These are phyloP conservation scores for Gentiana straminea DNA, from an alignment of 257 asterid species.

Conservation along the genomic window DNA sequence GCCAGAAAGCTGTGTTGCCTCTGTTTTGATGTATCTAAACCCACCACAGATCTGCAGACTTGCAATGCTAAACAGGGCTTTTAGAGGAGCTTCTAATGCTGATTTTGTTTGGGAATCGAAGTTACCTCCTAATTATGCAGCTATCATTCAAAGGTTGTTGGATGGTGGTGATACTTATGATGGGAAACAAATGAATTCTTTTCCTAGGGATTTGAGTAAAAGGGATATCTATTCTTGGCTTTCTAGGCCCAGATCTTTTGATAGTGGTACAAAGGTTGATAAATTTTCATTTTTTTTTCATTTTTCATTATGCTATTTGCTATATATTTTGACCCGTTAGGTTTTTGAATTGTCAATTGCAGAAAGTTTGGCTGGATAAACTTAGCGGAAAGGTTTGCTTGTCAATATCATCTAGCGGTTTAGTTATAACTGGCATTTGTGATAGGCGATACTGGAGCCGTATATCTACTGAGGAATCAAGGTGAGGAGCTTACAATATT, in stretches of 20 bases:
- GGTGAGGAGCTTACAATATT: constrained; percentile 34
- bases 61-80: constrained; percentile 56
- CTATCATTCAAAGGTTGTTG: constrained; percentile 48
- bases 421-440: constrained; percentile 77
- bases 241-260: constrained; percentile 49
- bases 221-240: constrained; percentile 52
- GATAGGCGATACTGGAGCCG: constrained; percentile 93
- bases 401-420: constrained; percentile 58
- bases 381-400: constrained; percentile 55
- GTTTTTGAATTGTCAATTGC: constrained; percentile 21
- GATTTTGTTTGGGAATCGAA: constrained; percentile 86
- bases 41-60: constrained; percentile 77
- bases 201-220: constrained; percentile 29
- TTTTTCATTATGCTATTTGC: background rate
- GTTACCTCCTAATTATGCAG: constrained; percentile 52
- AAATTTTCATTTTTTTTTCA: background rate
- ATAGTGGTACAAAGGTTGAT: constrained; percentile 64
- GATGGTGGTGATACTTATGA: constrained; percentile 10
- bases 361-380: constrained; percentile 88
- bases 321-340: constrained; percentile 5
- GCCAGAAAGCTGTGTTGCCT: constrained; percentile 78
- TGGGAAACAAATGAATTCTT: constrained; percentile 4
- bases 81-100: constrained; percentile 69
- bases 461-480: constrained; percentile 74
- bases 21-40: constrained; percentile 55